A percentile compares a stretch with the other conserved stretches of the same genome.
phyloP scores from a whole-genome alignment of 352 stramenopile genomes.

The Globisporangium lucens region DNA sequence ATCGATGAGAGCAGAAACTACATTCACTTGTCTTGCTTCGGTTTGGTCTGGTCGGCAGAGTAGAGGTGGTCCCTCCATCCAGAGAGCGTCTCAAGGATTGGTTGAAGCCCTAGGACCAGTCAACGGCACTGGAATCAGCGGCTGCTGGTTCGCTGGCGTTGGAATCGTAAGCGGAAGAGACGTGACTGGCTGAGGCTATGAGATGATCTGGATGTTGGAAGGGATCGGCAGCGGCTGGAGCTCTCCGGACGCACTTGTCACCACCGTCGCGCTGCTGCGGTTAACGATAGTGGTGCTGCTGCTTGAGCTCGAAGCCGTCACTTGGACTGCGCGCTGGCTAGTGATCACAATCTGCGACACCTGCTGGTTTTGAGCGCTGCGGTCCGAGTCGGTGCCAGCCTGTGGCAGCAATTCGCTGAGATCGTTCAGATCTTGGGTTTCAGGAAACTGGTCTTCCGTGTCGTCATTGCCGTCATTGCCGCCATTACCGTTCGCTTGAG shows the following conservation, averaged over 20 bases:
- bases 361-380: not conserved
- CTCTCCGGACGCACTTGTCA: not conserved
- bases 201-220: slow-evolving; percentile 17
- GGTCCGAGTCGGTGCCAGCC: not conserved
- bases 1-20: not conserved
- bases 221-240: not conserved
- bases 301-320: not conserved
- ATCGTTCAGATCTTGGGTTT: slow-evolving; percentile 11
- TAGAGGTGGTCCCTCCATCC: not conserved
- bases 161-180: not conserved
- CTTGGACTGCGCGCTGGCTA: not conserved
- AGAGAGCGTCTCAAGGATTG: not conserved
- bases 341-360: slow-evolving; percentile 1
- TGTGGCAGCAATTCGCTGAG: slow-evolving; percentile 12
- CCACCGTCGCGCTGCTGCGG: not conserved
- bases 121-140: not conserved
- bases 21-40: not conserved
- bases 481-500: not conserved
- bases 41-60: not conserved
- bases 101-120: not conserved
- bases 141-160: not conserved
- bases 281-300: not conserved
- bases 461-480: not conserved
- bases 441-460: not conserved
- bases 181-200: not conserved